Evolutionary conservation across 2,329 filamentous ascomycete species (phyloP).

Genomic region (Aspergillus pseudoterreus): DNA sequence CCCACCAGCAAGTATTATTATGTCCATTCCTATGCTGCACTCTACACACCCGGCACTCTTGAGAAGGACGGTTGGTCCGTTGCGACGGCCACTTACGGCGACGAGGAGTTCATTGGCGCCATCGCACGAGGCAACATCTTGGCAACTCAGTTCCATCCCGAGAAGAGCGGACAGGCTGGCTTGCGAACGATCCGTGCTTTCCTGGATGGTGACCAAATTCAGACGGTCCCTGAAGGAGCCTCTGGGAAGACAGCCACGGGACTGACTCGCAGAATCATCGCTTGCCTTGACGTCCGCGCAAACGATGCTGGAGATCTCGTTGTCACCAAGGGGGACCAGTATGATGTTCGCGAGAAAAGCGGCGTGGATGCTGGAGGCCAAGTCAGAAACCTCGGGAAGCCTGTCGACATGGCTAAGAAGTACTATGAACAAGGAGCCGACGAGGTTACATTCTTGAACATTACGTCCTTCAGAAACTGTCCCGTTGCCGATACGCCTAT

Average conservation of each 20-base stretch:
- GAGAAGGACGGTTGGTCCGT: constrained; percentile 84
- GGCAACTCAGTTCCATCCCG: constrained; percentile 94
- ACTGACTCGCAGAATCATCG: constrained; percentile 88
- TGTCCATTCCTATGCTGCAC: constrained; percentile 88
- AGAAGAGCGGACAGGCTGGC: constrained; percentile 91
- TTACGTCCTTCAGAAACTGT: constrained; percentile 95
- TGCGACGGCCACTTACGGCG: constrained; percentile 83
- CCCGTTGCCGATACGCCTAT: constrained; percentile 89
- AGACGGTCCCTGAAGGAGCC: constrained; percentile 45
- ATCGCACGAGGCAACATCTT: constrained; percentile 81
- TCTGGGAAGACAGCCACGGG: constrained; percentile 51
- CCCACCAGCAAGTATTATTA: constrained; percentile 96
- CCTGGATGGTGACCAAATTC: constrained; percentile 64
- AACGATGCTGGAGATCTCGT: constrained; percentile 95
- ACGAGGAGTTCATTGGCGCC: constrained; percentile 87
- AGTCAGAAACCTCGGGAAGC: constrained; percentile 93
- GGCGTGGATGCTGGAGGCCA: constrained; percentile 52
- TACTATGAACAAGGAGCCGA: constrained; percentile 98
- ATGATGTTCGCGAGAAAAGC: constrained; percentile 90
- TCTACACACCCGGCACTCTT: constrained; percentile 68
- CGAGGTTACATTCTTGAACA: constrained; percentile 97
- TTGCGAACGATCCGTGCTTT: constrained; percentile 82
- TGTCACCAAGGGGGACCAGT: constrained; percentile 97
- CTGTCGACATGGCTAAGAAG: constrained; percentile 85
- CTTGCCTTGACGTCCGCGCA: constrained; percentile 89